Evolutionary conservation across 352 stramenopile genomes (phyloP).

Genomic region (Globisporangium middletonii): DNA sequence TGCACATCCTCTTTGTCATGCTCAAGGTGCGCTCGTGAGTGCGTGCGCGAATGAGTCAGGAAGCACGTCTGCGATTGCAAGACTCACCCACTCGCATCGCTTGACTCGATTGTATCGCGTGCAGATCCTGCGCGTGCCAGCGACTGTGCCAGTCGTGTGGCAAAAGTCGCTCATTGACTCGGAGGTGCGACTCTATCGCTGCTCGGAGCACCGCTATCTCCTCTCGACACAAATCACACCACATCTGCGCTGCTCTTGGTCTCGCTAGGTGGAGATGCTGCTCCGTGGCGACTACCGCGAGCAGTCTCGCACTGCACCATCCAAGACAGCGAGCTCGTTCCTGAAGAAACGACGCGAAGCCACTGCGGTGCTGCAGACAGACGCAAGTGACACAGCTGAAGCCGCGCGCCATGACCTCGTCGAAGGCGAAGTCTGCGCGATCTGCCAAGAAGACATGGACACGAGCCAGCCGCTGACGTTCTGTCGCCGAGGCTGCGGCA

Average conservation of each 20-base stretch:
- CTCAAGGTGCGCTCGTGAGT: constrained; percentile 46
- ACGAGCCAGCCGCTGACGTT: constrained; percentile 54
- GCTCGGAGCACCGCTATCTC: not conserved
- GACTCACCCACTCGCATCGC: not conserved
- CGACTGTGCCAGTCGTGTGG: constrained; percentile 67
- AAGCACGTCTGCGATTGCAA: not conserved
- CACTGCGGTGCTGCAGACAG: constrained; percentile 12
- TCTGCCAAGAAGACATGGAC: constrained; percentile 83
- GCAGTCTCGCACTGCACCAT: constrained; percentile 15
- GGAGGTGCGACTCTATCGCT: constrained; percentile 29
- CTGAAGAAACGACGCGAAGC: constrained; percentile 35
- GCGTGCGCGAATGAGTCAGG: not conserved
- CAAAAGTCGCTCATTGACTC: constrained; percentile 83
- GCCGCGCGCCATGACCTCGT: constrained; percentile 53
- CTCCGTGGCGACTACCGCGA: constrained; percentile 58
- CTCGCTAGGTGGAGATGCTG: constrained; percentile 49
- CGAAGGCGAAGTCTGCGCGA: constrained; percentile 74
- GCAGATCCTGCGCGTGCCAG: constrained; percentile 62
- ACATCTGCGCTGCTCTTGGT: not conserved
- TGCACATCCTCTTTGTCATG: constrained; percentile 85
- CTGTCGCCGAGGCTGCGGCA: constrained; percentile 70
- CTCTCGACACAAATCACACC: not conserved
- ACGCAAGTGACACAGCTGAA: constrained; percentile 15
- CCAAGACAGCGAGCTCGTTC: constrained; percentile 22
- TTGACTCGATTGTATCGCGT: not conserved